phyloP scores from a whole-genome alignment of 2,329 filamentous ascomycete species.

The Leptographium flavum region DNA sequence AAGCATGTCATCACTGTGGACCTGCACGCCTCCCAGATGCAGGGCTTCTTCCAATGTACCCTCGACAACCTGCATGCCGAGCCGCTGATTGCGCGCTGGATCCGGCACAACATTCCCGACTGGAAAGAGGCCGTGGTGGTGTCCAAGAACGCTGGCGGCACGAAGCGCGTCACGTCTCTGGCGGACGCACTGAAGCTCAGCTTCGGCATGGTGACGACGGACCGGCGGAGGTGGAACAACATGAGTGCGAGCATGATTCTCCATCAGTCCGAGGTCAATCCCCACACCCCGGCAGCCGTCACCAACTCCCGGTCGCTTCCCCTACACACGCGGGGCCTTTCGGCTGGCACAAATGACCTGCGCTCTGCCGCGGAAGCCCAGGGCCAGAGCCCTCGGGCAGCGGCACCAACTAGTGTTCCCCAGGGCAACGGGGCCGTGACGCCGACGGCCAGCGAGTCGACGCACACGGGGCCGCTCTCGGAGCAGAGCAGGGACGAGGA shows the following conservation, averaged over 20 bases:
- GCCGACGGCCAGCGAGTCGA: not conserved
- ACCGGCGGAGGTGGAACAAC: constrained; percentile 49
- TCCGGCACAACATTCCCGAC: constrained; percentile 69
- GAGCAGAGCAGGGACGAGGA: constrained; percentile 13
- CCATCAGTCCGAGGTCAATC: constrained; percentile 47
- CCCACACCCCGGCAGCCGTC: constrained; percentile 30
- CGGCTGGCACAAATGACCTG: not conserved
- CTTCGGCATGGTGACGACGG: constrained; percentile 91
- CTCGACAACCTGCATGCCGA: constrained; percentile 97
- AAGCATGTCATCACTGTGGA: constrained; percentile 97
- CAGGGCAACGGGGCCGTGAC: not conserved
- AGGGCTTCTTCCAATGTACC: constrained; percentile 95
- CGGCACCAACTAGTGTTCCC: not conserved
- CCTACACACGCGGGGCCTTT: not conserved
- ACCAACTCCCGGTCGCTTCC: constrained; percentile 12
- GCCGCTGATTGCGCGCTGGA: constrained; percentile 90
- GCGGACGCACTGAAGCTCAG: constrained; percentile 94
- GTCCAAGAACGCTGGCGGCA: constrained; percentile 95
- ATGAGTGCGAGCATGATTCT: constrained; percentile 72
- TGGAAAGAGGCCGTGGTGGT: constrained; percentile 93
- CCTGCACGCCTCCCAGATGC: constrained; percentile 95
- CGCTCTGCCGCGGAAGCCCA: not conserved
- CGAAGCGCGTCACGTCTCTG: constrained; percentile 89
- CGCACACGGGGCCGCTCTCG: not conserved
- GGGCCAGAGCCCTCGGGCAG: not conserved